Conservation (phyloP, 345 rosid genomes). For the Lagerstroemia speciosa region DNA sequence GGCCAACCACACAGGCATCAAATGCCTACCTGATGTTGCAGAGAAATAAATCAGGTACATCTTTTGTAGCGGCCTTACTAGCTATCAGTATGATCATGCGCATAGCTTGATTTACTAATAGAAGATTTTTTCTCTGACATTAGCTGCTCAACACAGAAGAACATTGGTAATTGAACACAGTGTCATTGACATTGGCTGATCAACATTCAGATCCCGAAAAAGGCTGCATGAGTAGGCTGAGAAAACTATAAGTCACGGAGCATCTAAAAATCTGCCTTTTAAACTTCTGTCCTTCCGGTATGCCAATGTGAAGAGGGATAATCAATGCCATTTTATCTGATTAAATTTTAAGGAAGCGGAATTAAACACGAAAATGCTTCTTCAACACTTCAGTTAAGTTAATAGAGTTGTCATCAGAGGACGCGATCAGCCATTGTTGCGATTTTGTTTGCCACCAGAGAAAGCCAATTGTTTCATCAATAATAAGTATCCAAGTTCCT, state of each 20-base stretch:
- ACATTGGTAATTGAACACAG: too few relatives aligned
- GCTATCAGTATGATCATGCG: neutral
- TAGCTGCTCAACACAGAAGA: neutral
- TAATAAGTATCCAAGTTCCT: neutral
- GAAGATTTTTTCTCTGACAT: neutral
- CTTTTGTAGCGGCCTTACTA: neutral
- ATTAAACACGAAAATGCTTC: too few relatives aligned
- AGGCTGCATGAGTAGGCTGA: too few relatives aligned
- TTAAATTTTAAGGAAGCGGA: too few relatives aligned
- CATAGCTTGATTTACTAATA: neutral
- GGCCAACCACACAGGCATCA: conserved; percentile 88
- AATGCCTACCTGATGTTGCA: conserved; percentile 36
- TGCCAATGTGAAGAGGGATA: too few relatives aligned
- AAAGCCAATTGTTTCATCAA: neutral
- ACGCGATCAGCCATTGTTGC: neutral
- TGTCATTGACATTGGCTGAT: neutral
- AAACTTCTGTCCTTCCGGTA: too few relatives aligned
- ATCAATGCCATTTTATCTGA: too few relatives aligned
- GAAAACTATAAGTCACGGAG: too few relatives aligned
- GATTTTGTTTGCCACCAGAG: neutral
- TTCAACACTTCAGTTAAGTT: neutral
- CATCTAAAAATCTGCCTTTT: too few relatives aligned
- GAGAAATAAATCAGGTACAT: conserved; percentile 3
- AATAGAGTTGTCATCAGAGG: neutral
- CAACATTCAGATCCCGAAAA: neutral